A percentile compares a stretch with the other conserved stretches of the same genome.
These are phyloP conservation scores for Lactarius evosmus DNA, from an alignment of 768 basidiomycete genomes.

Conservation along the genomic window DNA sequence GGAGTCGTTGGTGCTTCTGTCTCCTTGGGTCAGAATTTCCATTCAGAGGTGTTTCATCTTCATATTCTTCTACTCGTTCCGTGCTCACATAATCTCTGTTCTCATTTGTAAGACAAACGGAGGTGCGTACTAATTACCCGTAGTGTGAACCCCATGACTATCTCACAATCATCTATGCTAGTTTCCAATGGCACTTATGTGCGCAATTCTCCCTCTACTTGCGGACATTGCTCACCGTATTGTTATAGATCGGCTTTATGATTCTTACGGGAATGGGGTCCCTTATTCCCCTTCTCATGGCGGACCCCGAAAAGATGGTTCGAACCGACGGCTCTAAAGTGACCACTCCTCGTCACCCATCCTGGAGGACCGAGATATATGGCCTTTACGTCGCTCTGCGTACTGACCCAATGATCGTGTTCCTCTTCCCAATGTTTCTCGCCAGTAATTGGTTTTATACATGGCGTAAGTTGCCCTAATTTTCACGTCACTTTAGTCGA, in stretches of 20 bases:
- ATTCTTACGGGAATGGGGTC: conserved; percentile 69
- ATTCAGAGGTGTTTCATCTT: conserved; percentile 48
- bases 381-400: conserved; percentile 65
- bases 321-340: conserved; percentile 75
- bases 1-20: conserved; percentile 77
- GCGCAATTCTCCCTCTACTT: conserved; percentile 29
- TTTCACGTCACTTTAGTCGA: background rate
- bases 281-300: conserved; percentile 64
- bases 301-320: conserved; percentile 65
- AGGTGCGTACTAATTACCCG: conserved; percentile 32
- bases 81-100: background rate
- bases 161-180: conserved; percentile 27
- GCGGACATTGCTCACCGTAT: background rate
- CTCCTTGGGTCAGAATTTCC: conserved; percentile 66
- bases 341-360: conserved; percentile 57
- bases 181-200: conserved; percentile 77
- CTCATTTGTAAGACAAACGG: conserved; percentile 30
- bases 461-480: conserved; percentile 54
- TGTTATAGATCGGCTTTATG: conserved; percentile 66
- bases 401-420: conserved; percentile 67
- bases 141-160: background rate
- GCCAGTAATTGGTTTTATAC: conserved; percentile 85
- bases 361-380: conserved; percentile 73
- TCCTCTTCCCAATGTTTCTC: conserved; percentile 85
- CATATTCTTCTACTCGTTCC: conserved; percentile 2